A percentile compares a stretch with the other conserved stretches of the same genome.
Evolutionary conservation across 257 asterid species (phyloP).

Genomic region (Echites panduratus): DNA sequence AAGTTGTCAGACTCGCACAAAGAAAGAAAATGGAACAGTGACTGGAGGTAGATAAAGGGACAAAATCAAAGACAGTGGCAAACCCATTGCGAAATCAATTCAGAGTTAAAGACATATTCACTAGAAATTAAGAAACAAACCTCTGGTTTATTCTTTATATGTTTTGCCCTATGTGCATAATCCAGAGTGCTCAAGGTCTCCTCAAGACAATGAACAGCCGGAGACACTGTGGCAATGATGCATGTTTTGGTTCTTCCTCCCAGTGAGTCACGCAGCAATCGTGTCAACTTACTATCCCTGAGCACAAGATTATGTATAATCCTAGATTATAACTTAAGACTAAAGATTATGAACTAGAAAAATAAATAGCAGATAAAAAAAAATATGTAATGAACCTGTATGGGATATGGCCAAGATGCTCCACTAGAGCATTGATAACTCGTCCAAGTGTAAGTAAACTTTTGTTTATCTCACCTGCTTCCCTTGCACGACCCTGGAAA

Average conservation of each 20-base stretch:
- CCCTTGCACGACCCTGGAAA: conserved; percentile 79
- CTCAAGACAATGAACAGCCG: conserved; percentile 90
- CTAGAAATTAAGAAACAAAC: conserved; percentile 22
- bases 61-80: not conserved
- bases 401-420: conserved; percentile 84
- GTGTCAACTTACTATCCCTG: conserved; percentile 90
- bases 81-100: not conserved
- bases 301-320: conserved; percentile 3
- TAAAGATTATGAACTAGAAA: conserved; percentile 6
- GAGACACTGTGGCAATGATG: conserved; percentile 87
- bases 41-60: not conserved
- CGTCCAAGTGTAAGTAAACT: conserved; percentile 85
- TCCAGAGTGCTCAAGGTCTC: conserved; percentile 89
- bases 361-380: conserved; percentile 4
- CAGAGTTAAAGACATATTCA: not conserved
- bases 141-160: conserved; percentile 93
- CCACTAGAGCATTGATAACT: conserved; percentile 85
- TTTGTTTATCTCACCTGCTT: conserved; percentile 92
- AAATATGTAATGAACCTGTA: conserved; percentile 45
- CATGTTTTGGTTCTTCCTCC: conserved; percentile 93
- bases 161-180: conserved; percentile 86
- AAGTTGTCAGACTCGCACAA: not conserved
- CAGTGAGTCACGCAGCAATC: conserved; percentile 80
- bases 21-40: not conserved
- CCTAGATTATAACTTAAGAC: conserved; percentile 4